Base-by-base conservation (phyloP, 495 filamentous ascomycete species). In the Aspergillus leporis region DNA sequence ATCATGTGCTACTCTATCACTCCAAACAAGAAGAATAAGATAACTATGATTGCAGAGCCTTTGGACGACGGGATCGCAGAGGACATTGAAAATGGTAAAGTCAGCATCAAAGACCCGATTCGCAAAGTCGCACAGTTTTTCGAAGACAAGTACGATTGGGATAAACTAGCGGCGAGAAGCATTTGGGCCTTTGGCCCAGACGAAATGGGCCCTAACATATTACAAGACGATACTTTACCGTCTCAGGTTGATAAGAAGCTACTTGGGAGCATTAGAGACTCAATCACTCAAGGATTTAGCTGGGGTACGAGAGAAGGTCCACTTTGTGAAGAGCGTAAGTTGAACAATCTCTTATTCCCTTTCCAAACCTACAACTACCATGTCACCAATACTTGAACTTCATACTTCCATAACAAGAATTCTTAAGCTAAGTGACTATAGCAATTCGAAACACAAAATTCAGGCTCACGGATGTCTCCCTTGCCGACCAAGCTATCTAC, bases 171-270 rank as follows among this genome's bases (percentile, higher is more conserved):
- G 14, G 90, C 90, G 30, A 82, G 94, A 68, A 97, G 92, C 70
- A 97, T 98, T 67, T 98, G 94, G 94, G 95, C 95, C 13, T 98
- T 98, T 76, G 94, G 94, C 2, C 95, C 94, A 22, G 93, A 98
- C 58, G 94, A 98, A 65, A 88, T 87, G 78, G 91, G 92, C 3
- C 93, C 94, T 31, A 98, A 98, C 72, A 95, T 98, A 60, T 77
- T 98, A 41, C 93, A 96, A 76, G 93, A 98, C 71, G 94, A 98
- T 72, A 98, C 94, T 14, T 76, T 98, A 14, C 92, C 92, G 19
- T 89, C 88, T 31, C 78, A 91, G 76, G 89, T 97, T 60, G 91
- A 98, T 74, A 93, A 93, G 74, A 93, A 92, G 69, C 80, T 91
- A 21, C 83, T 98, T n/a, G 85, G 87, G 56, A 87, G 85, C 36